Conservation (phyloP, 2,329 filamentous ascomycete genomes). For the Cercospora sp. region DNA sequence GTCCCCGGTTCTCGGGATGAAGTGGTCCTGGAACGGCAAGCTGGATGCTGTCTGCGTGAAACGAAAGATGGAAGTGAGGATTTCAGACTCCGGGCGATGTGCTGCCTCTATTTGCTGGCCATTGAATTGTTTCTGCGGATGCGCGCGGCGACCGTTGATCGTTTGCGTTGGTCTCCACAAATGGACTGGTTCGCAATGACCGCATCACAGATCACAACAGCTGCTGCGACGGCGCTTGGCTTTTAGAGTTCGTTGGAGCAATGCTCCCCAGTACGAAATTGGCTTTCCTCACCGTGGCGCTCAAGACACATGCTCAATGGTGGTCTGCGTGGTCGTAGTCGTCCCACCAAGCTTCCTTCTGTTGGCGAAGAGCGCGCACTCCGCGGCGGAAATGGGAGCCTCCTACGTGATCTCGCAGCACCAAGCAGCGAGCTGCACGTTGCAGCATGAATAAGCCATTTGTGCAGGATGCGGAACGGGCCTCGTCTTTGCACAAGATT, state of each 20-base stretch:
- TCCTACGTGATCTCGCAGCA: slow-evolving; percentile 11
- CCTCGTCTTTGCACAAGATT: slow-evolving; percentile 5
- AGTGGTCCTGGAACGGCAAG: background rate
- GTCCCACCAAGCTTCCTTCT: background rate
- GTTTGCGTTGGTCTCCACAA: background rate
- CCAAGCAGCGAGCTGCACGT: background rate
- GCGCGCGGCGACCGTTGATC: background rate
- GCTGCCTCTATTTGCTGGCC: background rate
- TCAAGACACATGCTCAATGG: background rate
- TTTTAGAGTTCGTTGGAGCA: background rate
- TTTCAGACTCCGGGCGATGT: background rate
- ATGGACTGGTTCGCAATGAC: background rate
- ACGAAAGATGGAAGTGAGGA: background rate
- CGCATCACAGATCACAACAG: slow-evolving; percentile 2
- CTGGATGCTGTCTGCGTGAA: background rate
- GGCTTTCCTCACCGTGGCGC: background rate
- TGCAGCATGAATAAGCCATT: background rate
- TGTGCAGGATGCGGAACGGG: slow-evolving; percentile 8
- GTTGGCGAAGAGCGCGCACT: background rate
- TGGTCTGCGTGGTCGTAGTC: background rate
- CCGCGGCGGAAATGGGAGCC: slow-evolving; percentile 3
- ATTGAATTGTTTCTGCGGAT: slow-evolving; percentile 1
- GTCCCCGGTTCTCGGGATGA: background rate
- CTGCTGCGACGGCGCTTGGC: background rate
- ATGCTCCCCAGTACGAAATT: background rate